A percentile compares a stretch with the other conserved stretches of the same genome.
phyloP scores from a whole-genome alignment of 2,329 filamentous ascomycete species.

The Alternaria atra region DNA sequence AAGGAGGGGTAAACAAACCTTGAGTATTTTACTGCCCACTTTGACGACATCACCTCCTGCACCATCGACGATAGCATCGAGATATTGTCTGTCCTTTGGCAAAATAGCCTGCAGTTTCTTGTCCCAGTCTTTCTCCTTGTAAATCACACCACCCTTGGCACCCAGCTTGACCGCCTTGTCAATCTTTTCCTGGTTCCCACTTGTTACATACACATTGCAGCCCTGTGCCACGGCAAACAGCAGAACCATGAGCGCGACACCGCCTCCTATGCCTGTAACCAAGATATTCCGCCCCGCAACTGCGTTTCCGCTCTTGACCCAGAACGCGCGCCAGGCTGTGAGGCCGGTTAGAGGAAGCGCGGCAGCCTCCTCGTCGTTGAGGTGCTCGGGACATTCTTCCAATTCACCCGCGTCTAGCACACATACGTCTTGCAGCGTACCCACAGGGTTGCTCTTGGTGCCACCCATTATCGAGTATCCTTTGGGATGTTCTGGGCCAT shows the following conservation, averaged over 20 bases:
- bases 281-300: slow-evolving; percentile 76
- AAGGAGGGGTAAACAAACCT: slow-evolving; percentile 51
- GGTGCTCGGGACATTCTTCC: slow-evolving; percentile 76
- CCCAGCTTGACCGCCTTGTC: slow-evolving; percentile 75
- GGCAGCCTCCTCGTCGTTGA: slow-evolving; percentile 78
- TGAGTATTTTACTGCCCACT: slow-evolving; percentile 73
- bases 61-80: slow-evolving; percentile 90
- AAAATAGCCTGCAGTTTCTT: slow-evolving; percentile 72
- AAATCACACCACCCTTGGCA: slow-evolving; percentile 81
- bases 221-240: slow-evolving; percentile 79
- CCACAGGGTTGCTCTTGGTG: slow-evolving; percentile 69
- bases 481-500: slow-evolving; percentile 73
- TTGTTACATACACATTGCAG: slow-evolving; percentile 82
- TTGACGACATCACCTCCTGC: slow-evolving; percentile 86
- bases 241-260: slow-evolving; percentile 83
- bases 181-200: slow-evolving; percentile 78
- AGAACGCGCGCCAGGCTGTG: slow-evolving; percentile 86
- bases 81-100: slow-evolving; percentile 69
- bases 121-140: slow-evolving; percentile 83
- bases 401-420: slow-evolving; percentile 75
- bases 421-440: slow-evolving; percentile 79
- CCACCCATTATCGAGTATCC: slow-evolving; percentile 74
- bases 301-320: slow-evolving; percentile 76
- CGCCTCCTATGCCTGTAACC: slow-evolving; percentile 90
- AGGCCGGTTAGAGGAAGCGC: slow-evolving; percentile 85